Base-by-base conservation (phyloP, 192 early-diverging fungal species). In the Linnemannia schmuckeri region DNA sequence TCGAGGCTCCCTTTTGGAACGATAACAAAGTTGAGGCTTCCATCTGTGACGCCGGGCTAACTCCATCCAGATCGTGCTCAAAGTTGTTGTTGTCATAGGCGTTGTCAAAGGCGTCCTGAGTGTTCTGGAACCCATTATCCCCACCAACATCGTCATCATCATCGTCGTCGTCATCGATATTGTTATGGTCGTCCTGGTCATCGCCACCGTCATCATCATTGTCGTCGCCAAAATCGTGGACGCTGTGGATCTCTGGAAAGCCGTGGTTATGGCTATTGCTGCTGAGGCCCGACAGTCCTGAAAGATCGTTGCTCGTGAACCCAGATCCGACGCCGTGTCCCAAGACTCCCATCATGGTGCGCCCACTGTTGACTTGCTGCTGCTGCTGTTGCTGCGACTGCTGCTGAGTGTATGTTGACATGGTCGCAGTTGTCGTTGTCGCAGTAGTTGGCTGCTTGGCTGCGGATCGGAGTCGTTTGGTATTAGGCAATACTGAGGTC, bases 51-150 rank as follows among this genome's bases (percentile, higher is more conserved):
- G 61, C 61, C 2, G 27, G 61, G 12, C 61, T 66, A 9, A 66
- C 61, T 66, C 61, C 61, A 30, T 69, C 66, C 3, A 68, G 33
- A 35, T 72, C 71, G 9, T 72, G 47, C 30, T 72, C 82, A 57
- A 30, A 72, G 52, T 35, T 71, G 12, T 82, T 70, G 8, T 82
- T 70, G 8, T 74, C 81, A n/a, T 72, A 77, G n/a, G 61, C 69
- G n/a, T 42, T 68, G 18, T 46, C 73, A 55, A 75, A 17, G 37
- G 49, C 49, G n/a, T 81, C 72, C 30, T 49, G 37, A 1, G 66
- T 35, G n/a, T 77, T 69, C 18, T 77, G 81, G 40, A 70, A 71
- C 22, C 47, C 75, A 6, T n/a, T 69, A 70, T 76, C 72, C 1
- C 47, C 57, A 4, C 49, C 73, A 30, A 33, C 72, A 22, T 71